Conservation (phyloP, 1,139 yeast species). For the Lodderomyces orthopsilosis region DNA sequence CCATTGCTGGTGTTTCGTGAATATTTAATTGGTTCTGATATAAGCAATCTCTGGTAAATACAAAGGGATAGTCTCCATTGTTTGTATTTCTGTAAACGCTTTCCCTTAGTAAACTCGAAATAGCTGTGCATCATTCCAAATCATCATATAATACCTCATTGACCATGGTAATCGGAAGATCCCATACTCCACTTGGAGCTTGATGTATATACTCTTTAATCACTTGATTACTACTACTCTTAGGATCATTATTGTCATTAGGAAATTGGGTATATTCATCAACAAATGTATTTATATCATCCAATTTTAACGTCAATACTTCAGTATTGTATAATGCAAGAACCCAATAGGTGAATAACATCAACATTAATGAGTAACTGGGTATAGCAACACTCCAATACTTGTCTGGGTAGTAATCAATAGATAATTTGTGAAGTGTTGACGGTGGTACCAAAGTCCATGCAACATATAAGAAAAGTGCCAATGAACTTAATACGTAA, state of each 20-base stretch:
- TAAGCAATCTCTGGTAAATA: too few relatives aligned
- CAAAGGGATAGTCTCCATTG: too few relatives aligned
- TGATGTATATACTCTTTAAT: slow-evolving; percentile 35
- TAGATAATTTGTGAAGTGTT: slow-evolving; percentile 50
- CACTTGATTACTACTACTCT: slow-evolving; percentile 6
- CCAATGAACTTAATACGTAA: slow-evolving; percentile 58
- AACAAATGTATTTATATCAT: slow-evolving; percentile 60
- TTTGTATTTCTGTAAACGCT: too few relatives aligned
- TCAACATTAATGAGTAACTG: slow-evolving; percentile 60
- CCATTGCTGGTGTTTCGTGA: too few relatives aligned
- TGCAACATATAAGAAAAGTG: slow-evolving; percentile 50
- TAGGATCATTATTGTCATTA: slow-evolving; percentile 14
- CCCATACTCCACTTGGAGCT: slow-evolving; percentile 83
- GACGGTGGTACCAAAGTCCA: slow-evolving; percentile 72
- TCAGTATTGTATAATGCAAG: slow-evolving; percentile 74
- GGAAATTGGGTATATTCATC: slow-evolving; percentile 65
- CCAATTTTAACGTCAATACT: slow-evolving; percentile 56
- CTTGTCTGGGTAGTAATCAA: slow-evolving; percentile 76
- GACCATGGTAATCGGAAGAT: slow-evolving; percentile 70
- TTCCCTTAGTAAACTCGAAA: too few relatives aligned
- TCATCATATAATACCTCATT: slow-evolving; percentile 58
- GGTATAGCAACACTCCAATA: slow-evolving; percentile 89
- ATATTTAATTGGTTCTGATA: too few relatives aligned
- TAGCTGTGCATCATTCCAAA: too few relatives aligned
- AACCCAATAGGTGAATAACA: slow-evolving; percentile 71